Evolutionary conservation across 331 rosid genomes (phyloP), one percentile per base, ranked within the genome.

Genomic region (Saraca asoca): DNA sequence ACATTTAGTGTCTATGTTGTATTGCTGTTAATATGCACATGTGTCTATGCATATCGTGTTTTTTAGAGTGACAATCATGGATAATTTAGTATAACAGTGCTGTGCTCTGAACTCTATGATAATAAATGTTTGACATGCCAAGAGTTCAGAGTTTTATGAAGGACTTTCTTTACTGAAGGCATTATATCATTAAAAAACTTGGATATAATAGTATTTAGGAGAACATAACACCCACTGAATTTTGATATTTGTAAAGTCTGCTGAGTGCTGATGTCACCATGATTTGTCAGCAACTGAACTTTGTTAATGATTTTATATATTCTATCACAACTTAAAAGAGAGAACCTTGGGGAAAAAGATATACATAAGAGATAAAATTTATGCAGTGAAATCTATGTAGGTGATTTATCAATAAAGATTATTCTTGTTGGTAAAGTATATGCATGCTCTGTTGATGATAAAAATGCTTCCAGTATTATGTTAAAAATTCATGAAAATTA

Each of bases 401-500:
- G 31, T 24, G 2, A 24, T 24, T 24, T 24, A 24, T 24, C 31
- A 24, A 24, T 24, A 24, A 24, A 24, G 3, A 24, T 3, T 24
- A 24, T 24, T 24, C 31, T 1, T 24, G 51, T 41, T 2, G 54
- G n/a, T 38, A 13, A 52, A 43, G 31, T 48, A 58, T 17, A 37
- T 37, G 16, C 51, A 41, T 13, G 15, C 11, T 39, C 43, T 2
- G 11, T 39, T 39, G 11, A 39, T 39, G 43, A 6, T 4, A 7
- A 6, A 5, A 39, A 0, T 10, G 2, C 2, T 39, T 7, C 10
- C 8, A 8, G 43, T 8, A 39, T 29, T 43, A 12, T 0, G 14
- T 5, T 43, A 12, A 43, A n/a, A 54, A 31, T 49, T 39, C 62
- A 62, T 16, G 68, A 39, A 75, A 75, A 31, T 18, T 31, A 49